Conservation (phyloP, 208 protist species). For the Tritrichomonas foetus region DNA sequence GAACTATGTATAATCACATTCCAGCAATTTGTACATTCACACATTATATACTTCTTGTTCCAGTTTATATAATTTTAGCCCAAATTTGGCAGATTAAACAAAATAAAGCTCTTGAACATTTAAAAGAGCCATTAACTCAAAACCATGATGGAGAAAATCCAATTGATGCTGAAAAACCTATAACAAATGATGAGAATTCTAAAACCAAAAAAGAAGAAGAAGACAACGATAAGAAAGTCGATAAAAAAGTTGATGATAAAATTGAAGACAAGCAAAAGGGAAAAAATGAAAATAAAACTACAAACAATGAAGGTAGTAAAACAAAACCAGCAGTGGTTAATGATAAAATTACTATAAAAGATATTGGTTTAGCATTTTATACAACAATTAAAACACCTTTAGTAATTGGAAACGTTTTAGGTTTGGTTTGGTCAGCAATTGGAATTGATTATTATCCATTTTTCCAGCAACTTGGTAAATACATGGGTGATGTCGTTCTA, state of each 20-base stretch:
- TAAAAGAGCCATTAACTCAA: too few species aligned
- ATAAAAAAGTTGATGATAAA: not conserved
- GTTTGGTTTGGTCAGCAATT: not conserved
- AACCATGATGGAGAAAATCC: too few species aligned
- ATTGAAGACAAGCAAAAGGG: too few species aligned
- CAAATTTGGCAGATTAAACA: not conserved
- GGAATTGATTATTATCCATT: not conserved
- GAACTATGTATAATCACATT: not conserved
- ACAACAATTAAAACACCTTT: not conserved
- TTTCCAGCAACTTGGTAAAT: not conserved
- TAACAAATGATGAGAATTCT: too few species aligned
- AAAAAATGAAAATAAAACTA: not conserved
- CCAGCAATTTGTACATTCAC: not conserved
- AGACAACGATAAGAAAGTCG: not conserved
- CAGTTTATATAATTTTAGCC: not conserved
- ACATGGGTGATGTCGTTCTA: not conserved
- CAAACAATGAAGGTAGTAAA: not conserved
- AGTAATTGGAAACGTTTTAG: not conserved
- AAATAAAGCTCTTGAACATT: not conserved
- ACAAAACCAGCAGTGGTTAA: not conserved
- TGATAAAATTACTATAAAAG: not conserved
- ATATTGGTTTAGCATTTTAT: slow-evolving; percentile 20
- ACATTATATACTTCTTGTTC: slow-evolving; percentile 1
- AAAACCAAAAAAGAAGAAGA: not conserved
- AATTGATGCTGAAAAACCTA: too few species aligned